A percentile compares a stretch with the other conserved stretches of the same genome.
Conservation (phyloP, 345 rosid species). For the Camelina hispida region DNA sequence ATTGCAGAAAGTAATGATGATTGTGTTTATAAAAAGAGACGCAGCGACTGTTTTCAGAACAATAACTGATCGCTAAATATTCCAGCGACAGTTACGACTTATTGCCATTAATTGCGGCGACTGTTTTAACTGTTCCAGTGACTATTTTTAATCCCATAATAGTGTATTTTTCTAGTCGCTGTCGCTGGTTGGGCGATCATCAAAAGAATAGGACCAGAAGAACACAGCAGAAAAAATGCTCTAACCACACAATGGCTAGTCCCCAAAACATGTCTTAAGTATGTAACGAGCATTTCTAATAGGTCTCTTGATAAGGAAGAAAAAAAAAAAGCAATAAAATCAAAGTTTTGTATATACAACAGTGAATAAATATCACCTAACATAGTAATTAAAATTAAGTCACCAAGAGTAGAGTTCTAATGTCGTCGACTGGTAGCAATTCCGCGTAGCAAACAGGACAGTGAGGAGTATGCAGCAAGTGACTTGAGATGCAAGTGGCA, state of each 20-base stretch:
- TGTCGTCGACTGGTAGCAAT: not conserved
- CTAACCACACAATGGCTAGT: not conserved
- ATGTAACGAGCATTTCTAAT: not conserved
- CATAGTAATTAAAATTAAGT: not conserved
- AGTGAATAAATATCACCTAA: not conserved
- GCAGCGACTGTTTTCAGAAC: too few relatives aligned
- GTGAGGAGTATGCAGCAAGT: slow-evolving; percentile 7
- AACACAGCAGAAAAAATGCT: not conserved
- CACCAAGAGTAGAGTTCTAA: slow-evolving; percentile 9
- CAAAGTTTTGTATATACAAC: not conserved
- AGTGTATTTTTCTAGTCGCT: too few relatives aligned
- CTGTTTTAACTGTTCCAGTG: too few relatives aligned
- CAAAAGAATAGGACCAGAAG: too few relatives aligned
- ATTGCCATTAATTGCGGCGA: too few relatives aligned
- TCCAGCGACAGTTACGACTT: too few relatives aligned
- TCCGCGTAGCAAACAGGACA: not conserved
- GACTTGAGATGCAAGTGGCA: slow-evolving; percentile 20
- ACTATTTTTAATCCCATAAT: too few relatives aligned
- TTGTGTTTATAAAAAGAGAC: too few relatives aligned
- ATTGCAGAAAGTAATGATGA: too few relatives aligned
- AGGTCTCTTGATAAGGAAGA: not conserved
- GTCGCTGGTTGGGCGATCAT: too few relatives aligned
- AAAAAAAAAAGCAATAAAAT: not conserved
- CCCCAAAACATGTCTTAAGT: not conserved
- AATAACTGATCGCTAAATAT: too few relatives aligned